Base-by-base conservation (phyloP, 2,329 filamentous ascomycete genomes). In the Rasamsonia emersonii region DNA sequence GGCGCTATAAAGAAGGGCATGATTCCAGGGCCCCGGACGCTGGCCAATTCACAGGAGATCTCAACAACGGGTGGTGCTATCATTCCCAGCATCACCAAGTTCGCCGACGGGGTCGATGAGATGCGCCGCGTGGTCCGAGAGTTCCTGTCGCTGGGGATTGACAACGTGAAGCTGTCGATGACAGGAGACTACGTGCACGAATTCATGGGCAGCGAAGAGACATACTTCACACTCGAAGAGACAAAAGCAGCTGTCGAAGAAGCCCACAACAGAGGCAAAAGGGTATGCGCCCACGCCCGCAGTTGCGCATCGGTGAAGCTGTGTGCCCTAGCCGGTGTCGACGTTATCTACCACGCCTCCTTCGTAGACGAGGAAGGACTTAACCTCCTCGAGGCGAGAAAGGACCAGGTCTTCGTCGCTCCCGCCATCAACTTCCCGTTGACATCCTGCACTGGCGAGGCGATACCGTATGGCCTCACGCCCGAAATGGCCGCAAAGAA, bases 1-100 rank as follows among this genome's bases (percentile, higher is more conserved):
- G 57, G 70, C 40, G 63, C 62, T 0, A 70, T 71, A 39, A 69
- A 70, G 19, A 54, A 54, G 1, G 68, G 65, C 0, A 50, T 61
- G 32, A 59, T 70, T 6, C 63, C 65, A 2, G 67, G 66, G 1
- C 67, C 65, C 3, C 52, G 65, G 3, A 31, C 26, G 5, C 27
- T 39, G 8, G 33, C 37, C 4, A 39, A 39, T 10, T 18, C 20
- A 6, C 19, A 16, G 3, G 37, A 39, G 23, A 30, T 37, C 11
- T 24, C 34, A 3, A 36, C 25, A 4, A 32, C 28, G 2, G 37
- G 17, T 9, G 37, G 34, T 4, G 37, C 29, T 16, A 30, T 37
- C 18, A 9, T 25, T 14, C 18, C 37, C 2, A 18, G 28, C 2
- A 39, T 39, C 53, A 30, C 37, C 2, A 23, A 17, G n/a, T 39